phyloP scores from a whole-genome alignment of 2,329 filamentous ascomycete species.

The Phaeosphaeriaceae sp. region DNA sequence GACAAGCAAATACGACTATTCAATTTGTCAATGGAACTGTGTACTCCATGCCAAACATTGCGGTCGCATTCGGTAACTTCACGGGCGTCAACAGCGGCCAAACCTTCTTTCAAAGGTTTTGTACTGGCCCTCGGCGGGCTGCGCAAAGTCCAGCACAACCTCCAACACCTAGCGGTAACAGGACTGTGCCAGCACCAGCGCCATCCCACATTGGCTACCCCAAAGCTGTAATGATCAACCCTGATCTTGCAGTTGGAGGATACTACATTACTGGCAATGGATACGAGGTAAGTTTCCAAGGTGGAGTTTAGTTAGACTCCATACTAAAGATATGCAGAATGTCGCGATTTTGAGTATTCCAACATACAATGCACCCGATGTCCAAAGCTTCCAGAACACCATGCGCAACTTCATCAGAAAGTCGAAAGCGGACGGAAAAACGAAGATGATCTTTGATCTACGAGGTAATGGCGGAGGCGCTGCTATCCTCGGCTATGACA shows the following conservation, averaged over 20 bases:
- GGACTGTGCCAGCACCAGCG: conserved; percentile 23
- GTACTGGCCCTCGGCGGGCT: conserved; percentile 31
- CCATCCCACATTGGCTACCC: conserved; percentile 48
- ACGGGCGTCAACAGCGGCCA: conserved; percentile 47
- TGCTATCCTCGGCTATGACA: conserved; percentile 49
- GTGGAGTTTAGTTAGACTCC: neutral
- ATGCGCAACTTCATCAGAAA: conserved; percentile 56
- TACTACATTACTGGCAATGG: conserved; percentile 53
- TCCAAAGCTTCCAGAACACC: conserved; percentile 47
- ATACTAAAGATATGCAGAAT: conserved; percentile 47
- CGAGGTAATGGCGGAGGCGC: conserved; percentile 66
- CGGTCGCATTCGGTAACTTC: conserved; percentile 41
- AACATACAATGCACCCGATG: conserved; percentile 45
- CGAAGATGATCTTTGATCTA: conserved; percentile 70
- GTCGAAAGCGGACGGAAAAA: conserved; percentile 57
- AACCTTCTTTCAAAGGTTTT: conserved; percentile 51
- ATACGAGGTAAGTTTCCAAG: conserved; percentile 43
- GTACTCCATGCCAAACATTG: conserved; percentile 38
- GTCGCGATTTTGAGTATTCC: conserved; percentile 56
- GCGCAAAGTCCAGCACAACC: conserved; percentile 17
- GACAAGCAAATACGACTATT: conserved; percentile 40
- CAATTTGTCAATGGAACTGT: conserved; percentile 47
- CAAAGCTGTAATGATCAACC: conserved; percentile 44
- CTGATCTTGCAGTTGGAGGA: conserved; percentile 49
- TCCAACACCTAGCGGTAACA: conserved; percentile 15